Evolutionary conservation across 768 basidiomycete species (phyloP).

Genomic region (Rhodotorula sphaerocarpa): DNA sequence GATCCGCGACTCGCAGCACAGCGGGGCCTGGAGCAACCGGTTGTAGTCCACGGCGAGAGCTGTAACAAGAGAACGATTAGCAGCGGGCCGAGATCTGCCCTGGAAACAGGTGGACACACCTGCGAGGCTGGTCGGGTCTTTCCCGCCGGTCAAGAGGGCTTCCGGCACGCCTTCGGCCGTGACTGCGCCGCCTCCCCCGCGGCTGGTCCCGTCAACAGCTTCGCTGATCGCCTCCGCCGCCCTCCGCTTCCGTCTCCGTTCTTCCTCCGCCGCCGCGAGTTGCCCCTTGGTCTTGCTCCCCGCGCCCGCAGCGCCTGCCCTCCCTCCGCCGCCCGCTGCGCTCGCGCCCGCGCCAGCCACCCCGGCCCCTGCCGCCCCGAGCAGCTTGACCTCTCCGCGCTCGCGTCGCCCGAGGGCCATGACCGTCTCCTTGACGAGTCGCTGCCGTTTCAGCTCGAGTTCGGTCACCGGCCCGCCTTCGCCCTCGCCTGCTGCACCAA

Average conservation of each 20-base stretch:
- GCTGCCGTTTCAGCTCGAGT: conserved; percentile 18
- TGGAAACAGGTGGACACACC: background rate
- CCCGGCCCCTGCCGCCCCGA: background rate
- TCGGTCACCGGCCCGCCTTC: conserved; percentile 3
- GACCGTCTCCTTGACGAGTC: conserved; percentile 29
- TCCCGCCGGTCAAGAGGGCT: background rate
- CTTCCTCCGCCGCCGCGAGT: background rate
- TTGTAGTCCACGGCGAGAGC: conserved; percentile 28
- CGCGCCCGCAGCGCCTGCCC: background rate
- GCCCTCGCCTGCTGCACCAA: conserved; percentile 14
- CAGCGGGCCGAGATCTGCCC: background rate
- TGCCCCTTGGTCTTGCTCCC: background rate
- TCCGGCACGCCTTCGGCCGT: background rate
- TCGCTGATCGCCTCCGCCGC: conserved; percentile 3
- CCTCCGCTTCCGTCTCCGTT: background rate
- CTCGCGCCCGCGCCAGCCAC: background rate
- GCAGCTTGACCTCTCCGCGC: conserved; percentile 26
- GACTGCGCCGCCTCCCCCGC: background rate
- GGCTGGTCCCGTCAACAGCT: conserved; percentile 1
- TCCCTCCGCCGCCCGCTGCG: background rate
- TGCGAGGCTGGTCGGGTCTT: background rate
- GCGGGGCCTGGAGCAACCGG: conserved; percentile 17
- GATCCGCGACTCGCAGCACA: conserved; percentile 27
- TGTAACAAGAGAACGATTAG: background rate
- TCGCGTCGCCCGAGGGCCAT: conserved; percentile 32